Base-by-base conservation (phyloP, 148 eudicot genomes). In the Cornus controversa region DNA sequence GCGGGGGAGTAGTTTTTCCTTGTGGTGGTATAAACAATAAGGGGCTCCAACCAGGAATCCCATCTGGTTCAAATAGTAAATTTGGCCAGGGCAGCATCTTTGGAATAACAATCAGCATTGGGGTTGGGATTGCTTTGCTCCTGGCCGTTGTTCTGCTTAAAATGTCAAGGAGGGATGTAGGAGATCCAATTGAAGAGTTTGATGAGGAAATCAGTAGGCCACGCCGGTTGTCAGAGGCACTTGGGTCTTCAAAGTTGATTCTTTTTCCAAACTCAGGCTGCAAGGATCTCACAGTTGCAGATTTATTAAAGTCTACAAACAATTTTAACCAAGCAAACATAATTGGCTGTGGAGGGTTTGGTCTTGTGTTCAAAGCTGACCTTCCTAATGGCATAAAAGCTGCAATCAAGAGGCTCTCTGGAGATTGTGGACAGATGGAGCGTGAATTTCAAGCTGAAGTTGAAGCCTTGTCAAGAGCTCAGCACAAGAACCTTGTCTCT, bases 391-490 rank as follows among this genome's bases (percentile, higher is more conserved):
- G 97, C 40, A 75, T 29, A 8, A 93, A 90, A 82, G 93, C 92
- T 54, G 99, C 99, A 25, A 86, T 95, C 81, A 95, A 95, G 84
- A 77, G 94, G 80, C 94, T 95, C 26, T 91, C 96, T 10, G 99
- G 99, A 18, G 99, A 95, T 69, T 94, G 97, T 63, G 98, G 98
- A 16, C 96, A 94, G 73, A 91, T 94, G 91, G 98, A 94, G 53
- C 96, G 99, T 0, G 99, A 95, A 76, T 95, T 93, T 65, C 96
- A 86, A 63, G 97, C 98, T 8, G 98, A 94, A 78, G 97, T 94
- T 0, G 97, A 94, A 83, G 91, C 97, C n/a, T 90, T 95, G 23
- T 93, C 97, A 10, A 89, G 89, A 68, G 97, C 96, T 42, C 99
- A 91, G 79, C 97, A 95, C 80, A 83, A 85, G 78, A 95, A 95